Evolutionary conservation across 1,139 yeast species (phyloP).

Genomic region (Debaryomyces subglobosus): DNA sequence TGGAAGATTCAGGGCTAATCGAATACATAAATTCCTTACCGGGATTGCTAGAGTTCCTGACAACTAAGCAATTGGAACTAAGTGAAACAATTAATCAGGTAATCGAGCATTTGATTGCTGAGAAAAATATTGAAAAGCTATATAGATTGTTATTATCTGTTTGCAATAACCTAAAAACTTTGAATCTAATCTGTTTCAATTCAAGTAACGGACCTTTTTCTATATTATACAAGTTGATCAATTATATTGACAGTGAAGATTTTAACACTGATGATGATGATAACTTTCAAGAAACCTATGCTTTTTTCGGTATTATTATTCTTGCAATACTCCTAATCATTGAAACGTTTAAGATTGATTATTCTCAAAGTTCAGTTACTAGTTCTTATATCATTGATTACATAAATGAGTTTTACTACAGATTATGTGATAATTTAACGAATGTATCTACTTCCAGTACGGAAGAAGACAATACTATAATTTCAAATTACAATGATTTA

Average conservation of each 20-base stretch:
- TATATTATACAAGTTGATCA: conserved; percentile 32
- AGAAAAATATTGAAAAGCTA: conserved; percentile 46
- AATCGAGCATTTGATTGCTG: conserved; percentile 42
- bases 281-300: conserved; percentile 68
- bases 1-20: conserved; percentile 53
- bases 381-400: conserved; percentile 39
- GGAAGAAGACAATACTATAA: conserved; percentile 36
- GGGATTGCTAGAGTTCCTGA: conserved; percentile 41
- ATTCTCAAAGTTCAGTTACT: conserved; percentile 25
- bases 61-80: conserved; percentile 42
- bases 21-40: conserved; percentile 33
- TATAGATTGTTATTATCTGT: conserved; percentile 53
- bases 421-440: conserved; percentile 38
- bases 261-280: conserved; percentile 50
- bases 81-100: conserved; percentile 33
- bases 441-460: conserved; percentile 12
- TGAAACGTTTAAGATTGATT: conserved; percentile 47
- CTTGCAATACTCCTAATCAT: conserved; percentile 52
- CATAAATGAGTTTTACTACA: conserved; percentile 36
- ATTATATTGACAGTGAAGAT: conserved; percentile 36
- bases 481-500: conserved; percentile 46
- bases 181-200: conserved; percentile 46
- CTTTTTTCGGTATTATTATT: conserved; percentile 64
- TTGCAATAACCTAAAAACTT: conserved; percentile 39
- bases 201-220: conserved; percentile 24